Evolutionary conservation across 1,284 basidiomycete species (phyloP).

Genomic region (Ustilago crameri): DNA sequence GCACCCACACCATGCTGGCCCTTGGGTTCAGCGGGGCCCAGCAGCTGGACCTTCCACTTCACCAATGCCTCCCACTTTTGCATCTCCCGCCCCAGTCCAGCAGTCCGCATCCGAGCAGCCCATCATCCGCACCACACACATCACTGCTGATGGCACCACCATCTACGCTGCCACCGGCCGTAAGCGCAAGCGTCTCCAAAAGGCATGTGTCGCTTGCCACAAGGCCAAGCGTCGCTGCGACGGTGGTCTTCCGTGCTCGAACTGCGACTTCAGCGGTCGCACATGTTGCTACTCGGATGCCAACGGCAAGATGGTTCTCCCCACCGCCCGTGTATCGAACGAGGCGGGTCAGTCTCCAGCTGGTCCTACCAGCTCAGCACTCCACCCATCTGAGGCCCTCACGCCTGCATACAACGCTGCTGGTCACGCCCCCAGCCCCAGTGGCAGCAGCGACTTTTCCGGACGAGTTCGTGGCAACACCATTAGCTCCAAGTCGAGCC

Average conservation of each 20-base stretch:
- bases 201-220: conserved; percentile 63
- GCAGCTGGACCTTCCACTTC: conserved; percentile 14
- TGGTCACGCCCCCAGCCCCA: conserved; percentile 19
- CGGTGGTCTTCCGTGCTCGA: conserved; percentile 71
- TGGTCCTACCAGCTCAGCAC: conserved; percentile 13
- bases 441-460: conserved; percentile 31
- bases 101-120: conserved; percentile 25
- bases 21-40: conserved; percentile 26
- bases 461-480: conserved; percentile 38
- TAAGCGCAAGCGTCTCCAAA: conserved; percentile 63
- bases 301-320: conserved; percentile 53
- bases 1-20: conserved; percentile 15
- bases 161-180: conserved; percentile 56
- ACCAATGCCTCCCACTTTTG: conserved; percentile 31
- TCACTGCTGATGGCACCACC: conserved; percentile 49
- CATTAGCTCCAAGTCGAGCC: conserved; percentile 41
- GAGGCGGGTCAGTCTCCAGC: conserved; percentile 17
- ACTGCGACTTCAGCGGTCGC: conserved; percentile 70
- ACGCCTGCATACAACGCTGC: conserved; percentile 24
- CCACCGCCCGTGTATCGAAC: conserved; percentile 44
- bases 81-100: conserved; percentile 10
- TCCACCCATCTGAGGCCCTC: conserved; percentile 29
- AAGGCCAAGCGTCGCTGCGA: conserved; percentile 72
- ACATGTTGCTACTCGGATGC: conserved; percentile 69
- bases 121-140: conserved; percentile 41